These are phyloP conservation scores for Corynascus novoguineensis DNA, from an alignment of 495 filamentous ascomycete genomes.

Conservation along the genomic window DNA sequence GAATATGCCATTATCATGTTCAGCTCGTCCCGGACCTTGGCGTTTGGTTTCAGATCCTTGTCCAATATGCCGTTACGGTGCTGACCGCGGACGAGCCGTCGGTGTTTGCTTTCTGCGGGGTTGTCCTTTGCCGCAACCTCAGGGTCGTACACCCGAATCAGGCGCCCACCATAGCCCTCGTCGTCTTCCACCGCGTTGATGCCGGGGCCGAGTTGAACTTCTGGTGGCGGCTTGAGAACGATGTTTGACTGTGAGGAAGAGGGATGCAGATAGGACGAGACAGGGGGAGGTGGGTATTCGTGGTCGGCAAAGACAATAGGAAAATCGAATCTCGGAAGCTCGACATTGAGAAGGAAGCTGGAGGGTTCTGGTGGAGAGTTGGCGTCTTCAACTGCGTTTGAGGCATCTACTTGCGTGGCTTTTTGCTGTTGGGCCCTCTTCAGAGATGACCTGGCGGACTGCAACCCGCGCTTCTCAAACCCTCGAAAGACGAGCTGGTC, in stretches of 20 bases:
- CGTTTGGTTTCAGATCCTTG: constrained; percentile 89
- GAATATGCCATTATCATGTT: constrained; percentile 89
- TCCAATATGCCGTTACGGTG: constrained; percentile 91
- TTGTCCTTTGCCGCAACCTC: constrained; percentile 86
- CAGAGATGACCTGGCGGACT: constrained; percentile 42
- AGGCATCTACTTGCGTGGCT: constrained; percentile 16
- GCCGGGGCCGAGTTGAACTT: constrained; percentile 76
- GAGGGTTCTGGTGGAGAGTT: constrained; percentile 47
- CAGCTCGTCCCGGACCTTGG: constrained; percentile 91
- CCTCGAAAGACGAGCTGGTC: constrained; percentile 87
- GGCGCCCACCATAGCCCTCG: constrained; percentile 47
- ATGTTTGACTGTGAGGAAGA: constrained; percentile 59
- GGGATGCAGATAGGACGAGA: constrained; percentile 63
- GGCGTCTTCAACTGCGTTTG: constrained; percentile 32
- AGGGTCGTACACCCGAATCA: constrained; percentile 87
- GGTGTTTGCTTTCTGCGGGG: constrained; percentile 92
- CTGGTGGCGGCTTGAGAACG: constrained; percentile 68
- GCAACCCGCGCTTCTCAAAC: constrained; percentile 66
- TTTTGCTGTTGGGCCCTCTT: constrained; percentile 34
- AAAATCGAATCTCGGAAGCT: constrained; percentile 92
- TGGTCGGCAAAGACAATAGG: constrained; percentile 92
- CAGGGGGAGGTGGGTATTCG: constrained; percentile 78
- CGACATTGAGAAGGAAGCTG: constrained; percentile 71
- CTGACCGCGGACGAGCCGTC: constrained; percentile 75
- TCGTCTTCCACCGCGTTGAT: constrained; percentile 61